Conservation (phyloP, 2,329 filamentous ascomycete genomes). For the Fusarium albosuccineum region DNA sequence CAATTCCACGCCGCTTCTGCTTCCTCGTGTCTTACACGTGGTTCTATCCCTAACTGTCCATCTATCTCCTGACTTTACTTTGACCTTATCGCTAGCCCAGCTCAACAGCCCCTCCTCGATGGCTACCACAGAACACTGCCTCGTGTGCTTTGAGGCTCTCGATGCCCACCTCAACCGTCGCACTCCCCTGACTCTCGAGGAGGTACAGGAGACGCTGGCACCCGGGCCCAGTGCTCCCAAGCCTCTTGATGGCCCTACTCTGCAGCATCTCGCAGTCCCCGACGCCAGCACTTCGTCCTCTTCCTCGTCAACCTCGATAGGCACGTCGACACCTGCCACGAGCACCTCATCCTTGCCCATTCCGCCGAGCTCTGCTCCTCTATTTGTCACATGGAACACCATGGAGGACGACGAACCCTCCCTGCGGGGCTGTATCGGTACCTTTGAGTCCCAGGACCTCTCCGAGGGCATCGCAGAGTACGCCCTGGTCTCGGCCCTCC, state of each 20-base stretch:
- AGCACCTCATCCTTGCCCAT: slow-evolving; percentile 57
- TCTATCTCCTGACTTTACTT: slow-evolving; percentile 3
- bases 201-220: slow-evolving; percentile 76
- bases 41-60: slow-evolving; percentile 14
- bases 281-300: slow-evolving; percentile 51
- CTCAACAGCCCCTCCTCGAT: slow-evolving; percentile 60
- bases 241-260: slow-evolving; percentile 56
- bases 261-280: slow-evolving; percentile 56
- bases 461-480: slow-evolving; percentile 81
- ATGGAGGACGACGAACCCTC: slow-evolving; percentile 62
- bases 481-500: slow-evolving; percentile 80
- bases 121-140: slow-evolving; percentile 88
- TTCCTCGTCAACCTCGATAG: slow-evolving; percentile 57
- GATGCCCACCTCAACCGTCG: slow-evolving; percentile 80
- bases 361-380: slow-evolving; percentile 69
- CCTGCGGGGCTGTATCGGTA: slow-evolving; percentile 95
- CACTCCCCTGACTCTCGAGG: slow-evolving; percentile 73
- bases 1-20: slow-evolving; percentile 18
- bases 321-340: slow-evolving; percentile 61
- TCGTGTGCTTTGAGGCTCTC: slow-evolving; percentile 92
- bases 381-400: slow-evolving; percentile 97
- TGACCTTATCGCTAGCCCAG: slow-evolving; percentile 10
- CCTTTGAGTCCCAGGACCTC: slow-evolving; percentile 84
- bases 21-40: slow-evolving; percentile 23
- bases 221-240: slow-evolving; percentile 49